Evolutionary conservation across 192 early-diverging fungal genomes (phyloP), one percentile per base, ranked within the genome.

Genomic region (Neocallimastix lanati): DNA sequence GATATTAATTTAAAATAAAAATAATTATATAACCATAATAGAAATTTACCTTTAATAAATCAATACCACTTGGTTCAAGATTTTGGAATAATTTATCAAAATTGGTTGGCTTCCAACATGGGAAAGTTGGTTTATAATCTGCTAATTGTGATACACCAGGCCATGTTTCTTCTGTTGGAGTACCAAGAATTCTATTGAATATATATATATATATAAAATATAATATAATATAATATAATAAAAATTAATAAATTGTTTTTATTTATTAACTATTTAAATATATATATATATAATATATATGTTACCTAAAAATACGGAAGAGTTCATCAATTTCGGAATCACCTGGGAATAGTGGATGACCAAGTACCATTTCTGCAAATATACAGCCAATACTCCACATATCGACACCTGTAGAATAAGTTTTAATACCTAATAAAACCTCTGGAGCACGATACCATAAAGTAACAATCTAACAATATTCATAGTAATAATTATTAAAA

Each of bases 311-410:
- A 82, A 97, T 97, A 77, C 91, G 89, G 87, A 95, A 96, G 21
- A 97, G 84, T 82, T 97, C 91, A 86, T 96, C 95, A 80, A 96
- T 95, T 79, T 97, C 95, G 35, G 94, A 95, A 81, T 93, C 91
- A 27, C 92, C 92, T 37, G 96, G 94, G 79, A 98, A 98, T 58
- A 98, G 82, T 2, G 98, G 93, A 25, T 83, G 84, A 40, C 92
- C 86, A 37, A 85, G 83, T 33, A 89, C 86, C 94, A 99, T 94
- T 86, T 99, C 98, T 33, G 95, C 95, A 89, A 99, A 93, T 80
- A 99, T 97, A 83, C 96, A 98, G 1, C 95, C 98, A 76, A 96
- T 91, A 78, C 92, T 93, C 98, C 98, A 99, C 88, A 99, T 97
- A 84, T 99, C 98, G 29, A 99, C 92, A 13, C 91, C 93, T 13